Evolutionary conservation across 305 asterid species (phyloP).

Genomic region (Solanum aculeatissimum): DNA sequence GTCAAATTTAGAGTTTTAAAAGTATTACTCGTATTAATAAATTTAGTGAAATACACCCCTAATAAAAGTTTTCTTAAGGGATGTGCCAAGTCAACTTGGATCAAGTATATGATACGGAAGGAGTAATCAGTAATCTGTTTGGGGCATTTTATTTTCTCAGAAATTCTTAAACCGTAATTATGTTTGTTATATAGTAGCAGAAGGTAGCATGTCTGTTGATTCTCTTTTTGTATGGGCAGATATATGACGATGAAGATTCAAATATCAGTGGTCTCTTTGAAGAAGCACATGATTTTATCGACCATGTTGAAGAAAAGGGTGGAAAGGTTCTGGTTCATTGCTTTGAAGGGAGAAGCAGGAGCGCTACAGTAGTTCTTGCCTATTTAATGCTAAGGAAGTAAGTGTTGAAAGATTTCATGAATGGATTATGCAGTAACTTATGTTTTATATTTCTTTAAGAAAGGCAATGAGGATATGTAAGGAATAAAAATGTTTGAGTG

Average conservation of each 20-base stretch:
- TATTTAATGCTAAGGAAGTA: slow-evolving; percentile 84
- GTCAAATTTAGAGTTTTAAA: background rate
- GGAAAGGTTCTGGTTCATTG: slow-evolving; percentile 97
- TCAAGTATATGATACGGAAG: background rate
- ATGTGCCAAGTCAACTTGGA: background rate
- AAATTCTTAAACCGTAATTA: background rate
- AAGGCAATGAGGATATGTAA: background rate
- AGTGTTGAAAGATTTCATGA: slow-evolving; percentile 8
- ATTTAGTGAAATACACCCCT: background rate
- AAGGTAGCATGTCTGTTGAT: background rate
- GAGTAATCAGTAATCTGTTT: background rate
- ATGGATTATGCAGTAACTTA: background rate
- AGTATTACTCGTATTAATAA: background rate
- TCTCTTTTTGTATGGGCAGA: slow-evolving; percentile 26
- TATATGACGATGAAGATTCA: slow-evolving; percentile 67
- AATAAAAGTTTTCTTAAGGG: background rate
- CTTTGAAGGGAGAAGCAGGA: slow-evolving; percentile 97
- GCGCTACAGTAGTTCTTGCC: slow-evolving; percentile 84
- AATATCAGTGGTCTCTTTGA: slow-evolving; percentile 63
- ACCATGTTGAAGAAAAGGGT: slow-evolving; percentile 57
- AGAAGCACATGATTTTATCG: slow-evolving; percentile 81
- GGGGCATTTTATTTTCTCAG: background rate
- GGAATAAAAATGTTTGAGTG: background rate
- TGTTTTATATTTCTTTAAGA: background rate
- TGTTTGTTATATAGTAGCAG: background rate